Base-by-base conservation (phyloP, 2,329 filamentous ascomycete species). In the Fusarium graminum region DNA sequence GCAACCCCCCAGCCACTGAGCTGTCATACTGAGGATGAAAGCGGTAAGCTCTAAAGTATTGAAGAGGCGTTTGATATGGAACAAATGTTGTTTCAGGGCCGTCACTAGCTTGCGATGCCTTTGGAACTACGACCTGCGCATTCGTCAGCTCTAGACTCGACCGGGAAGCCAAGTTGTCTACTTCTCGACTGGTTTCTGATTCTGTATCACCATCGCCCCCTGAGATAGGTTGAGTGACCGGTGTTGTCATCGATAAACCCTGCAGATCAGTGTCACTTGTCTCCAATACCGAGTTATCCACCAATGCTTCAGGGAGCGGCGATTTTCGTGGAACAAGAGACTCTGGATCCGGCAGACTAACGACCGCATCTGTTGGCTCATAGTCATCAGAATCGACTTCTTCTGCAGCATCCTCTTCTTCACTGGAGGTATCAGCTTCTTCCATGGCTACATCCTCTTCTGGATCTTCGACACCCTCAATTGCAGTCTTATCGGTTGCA, bases 61-160 rank as follows among this genome's bases (percentile, higher is more conserved):
- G 88, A 62, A 99, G 83, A 30, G 93, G 92, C 74, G 93, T 97
- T 74, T 91, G 85, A 79, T 99, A 99, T 4, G 93, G 89, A 32
- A 77, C 54, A 57, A 79, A 80, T 29, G 69, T 63, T 17, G 72
- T 68, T 34, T 40, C 65, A 12, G 52, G 22, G 30, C 38, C 39
- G 17, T 63, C 40, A 14, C 57, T 36, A 26, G 61, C 51, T 29
- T 41, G 54, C 10, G 45, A 34, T 4, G 32, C 30, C 19, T 38
- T 43, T 54, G 55, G 39, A 44, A 46, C 40, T 51, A 67, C 52
- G 38, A 38, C 63, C 74, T 75, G 63, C 29, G 29, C 32, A 19
- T 19, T 32, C 32, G 73, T 76, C 63, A 70, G 68, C 53, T 41
- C 51, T 50, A 47, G 32, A 38, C 39, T 41, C 42, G 45, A 29